phyloP scores from a whole-genome alignment of 2,329 filamentous ascomycete genomes.

The Xylariaceae sp. region DNA sequence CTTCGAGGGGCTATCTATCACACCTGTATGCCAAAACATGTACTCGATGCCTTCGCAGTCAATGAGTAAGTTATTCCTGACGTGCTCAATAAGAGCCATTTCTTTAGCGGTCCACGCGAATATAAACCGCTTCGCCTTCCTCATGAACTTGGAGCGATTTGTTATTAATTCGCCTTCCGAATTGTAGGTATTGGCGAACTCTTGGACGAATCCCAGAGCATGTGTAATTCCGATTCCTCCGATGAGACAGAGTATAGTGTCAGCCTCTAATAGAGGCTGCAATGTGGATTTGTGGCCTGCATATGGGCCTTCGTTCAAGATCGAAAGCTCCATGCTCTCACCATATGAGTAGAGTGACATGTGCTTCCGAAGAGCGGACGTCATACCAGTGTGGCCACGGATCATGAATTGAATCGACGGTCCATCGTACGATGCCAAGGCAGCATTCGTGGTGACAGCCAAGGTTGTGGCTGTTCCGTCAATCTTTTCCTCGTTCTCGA shows the following conservation, averaged over 20 bases:
- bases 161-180: background rate
- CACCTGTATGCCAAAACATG: slow-evolving; percentile 16
- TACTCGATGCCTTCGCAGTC: slow-evolving; percentile 12
- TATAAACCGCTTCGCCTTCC: slow-evolving; percentile 18
- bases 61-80: slow-evolving; percentile 17
- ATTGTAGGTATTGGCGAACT: slow-evolving; percentile 11
- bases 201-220: slow-evolving; percentile 20
- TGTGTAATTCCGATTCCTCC: slow-evolving; percentile 19
- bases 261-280: slow-evolving; percentile 10
- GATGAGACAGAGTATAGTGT: slow-evolving; percentile 17
- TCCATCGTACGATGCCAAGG: background rate
- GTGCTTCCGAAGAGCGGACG: slow-evolving; percentile 7
- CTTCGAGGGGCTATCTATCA: background rate
- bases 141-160: slow-evolving; percentile 14
- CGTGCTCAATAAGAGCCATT: slow-evolving; percentile 21
- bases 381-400: slow-evolving; percentile 16
- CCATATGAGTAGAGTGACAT: slow-evolving; percentile 2
- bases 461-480: background rate
- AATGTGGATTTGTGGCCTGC: slow-evolving; percentile 14
- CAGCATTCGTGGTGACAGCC: slow-evolving; percentile 5
- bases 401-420: slow-evolving; percentile 10
- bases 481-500: background rate
- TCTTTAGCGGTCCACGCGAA: slow-evolving; percentile 26
- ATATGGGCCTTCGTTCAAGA: slow-evolving; percentile 18
- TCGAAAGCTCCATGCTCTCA: slow-evolving; percentile 8